Evolutionary conservation across 2,329 filamentous ascomycete genomes (phyloP).

Genomic region (Curvularia sp.): DNA sequence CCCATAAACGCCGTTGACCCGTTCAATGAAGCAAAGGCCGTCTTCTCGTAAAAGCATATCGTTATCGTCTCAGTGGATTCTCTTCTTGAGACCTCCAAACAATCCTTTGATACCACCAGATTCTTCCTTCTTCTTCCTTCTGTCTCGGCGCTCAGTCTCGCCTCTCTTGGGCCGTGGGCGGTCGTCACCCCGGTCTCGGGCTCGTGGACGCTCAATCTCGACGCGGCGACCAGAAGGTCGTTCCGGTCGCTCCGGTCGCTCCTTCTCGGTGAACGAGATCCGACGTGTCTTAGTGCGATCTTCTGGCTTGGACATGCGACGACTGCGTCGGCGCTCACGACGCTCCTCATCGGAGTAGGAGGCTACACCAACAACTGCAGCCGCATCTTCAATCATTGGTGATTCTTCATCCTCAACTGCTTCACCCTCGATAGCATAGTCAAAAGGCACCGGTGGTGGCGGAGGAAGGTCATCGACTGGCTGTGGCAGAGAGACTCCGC

Average conservation of each 20-base stretch:
- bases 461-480: conserved; percentile 28
- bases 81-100: conserved; percentile 44
- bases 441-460: conserved; percentile 31
- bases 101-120: conserved; percentile 39
- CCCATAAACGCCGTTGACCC: conserved; percentile 19
- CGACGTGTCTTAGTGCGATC: conserved; percentile 42
- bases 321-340: conserved; percentile 34
- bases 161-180: conserved; percentile 30
- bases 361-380: conserved; percentile 32
- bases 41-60: neutral
- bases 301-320: conserved; percentile 37
- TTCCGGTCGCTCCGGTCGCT: conserved; percentile 23
- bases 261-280: conserved; percentile 42
- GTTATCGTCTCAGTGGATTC: conserved; percentile 19
- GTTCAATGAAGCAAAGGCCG: neutral
- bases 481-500: conserved; percentile 29
- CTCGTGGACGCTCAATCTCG: conserved; percentile 38
- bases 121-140: conserved; percentile 42
- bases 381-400: conserved; percentile 35
- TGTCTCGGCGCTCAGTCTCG: conserved; percentile 33
- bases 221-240: conserved; percentile 29
- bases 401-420: conserved; percentile 18
- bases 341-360: conserved; percentile 42
- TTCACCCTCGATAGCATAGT: conserved; percentile 25
- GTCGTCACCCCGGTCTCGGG: conserved; percentile 36